Percentiles rank a stretch among this genome's conserved stretches.
Evolutionary conservation across 2,329 filamentous ascomycete species (phyloP).

Genomic region (Proliferodiscus dingleyae): DNA sequence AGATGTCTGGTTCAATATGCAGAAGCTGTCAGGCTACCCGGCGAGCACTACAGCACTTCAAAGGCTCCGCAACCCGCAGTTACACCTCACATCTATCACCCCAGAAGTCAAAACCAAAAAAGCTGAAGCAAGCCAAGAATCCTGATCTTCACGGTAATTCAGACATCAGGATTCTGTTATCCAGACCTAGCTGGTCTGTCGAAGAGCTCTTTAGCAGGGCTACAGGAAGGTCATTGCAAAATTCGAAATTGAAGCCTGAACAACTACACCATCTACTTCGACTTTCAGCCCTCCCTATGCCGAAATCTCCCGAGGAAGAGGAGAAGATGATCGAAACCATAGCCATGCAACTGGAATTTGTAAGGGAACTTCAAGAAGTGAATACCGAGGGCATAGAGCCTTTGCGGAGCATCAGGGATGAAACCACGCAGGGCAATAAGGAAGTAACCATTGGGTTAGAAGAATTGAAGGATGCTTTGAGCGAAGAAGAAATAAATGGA

Average conservation of each 20-base stretch:
- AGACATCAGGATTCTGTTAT: slow-evolving; percentile 46
- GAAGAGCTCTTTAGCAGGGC: slow-evolving; percentile 34
- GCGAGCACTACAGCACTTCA: slow-evolving; percentile 1
- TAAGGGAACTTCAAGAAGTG: slow-evolving; percentile 77
- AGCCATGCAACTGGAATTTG: slow-evolving; percentile 80
- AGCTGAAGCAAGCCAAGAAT: too few relatives aligned
- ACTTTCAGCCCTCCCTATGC: slow-evolving; percentile 79
- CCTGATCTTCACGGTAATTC: neutral
- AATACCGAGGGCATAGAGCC: slow-evolving; percentile 70
- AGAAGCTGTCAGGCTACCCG: slow-evolving; percentile 15
- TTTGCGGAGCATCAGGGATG: slow-evolving; percentile 75
- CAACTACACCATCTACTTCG: slow-evolving; percentile 81
- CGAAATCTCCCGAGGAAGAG: slow-evolving; percentile 59
- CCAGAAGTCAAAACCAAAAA: too few relatives aligned
- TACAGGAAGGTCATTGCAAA: slow-evolving; percentile 38
- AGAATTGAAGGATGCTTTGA: slow-evolving; percentile 44
- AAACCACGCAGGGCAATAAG: slow-evolving; percentile 52
- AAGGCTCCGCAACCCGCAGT: slow-evolving; percentile 1
- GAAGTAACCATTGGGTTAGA: slow-evolving; percentile 57
- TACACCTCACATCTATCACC: slow-evolving; percentile 6
- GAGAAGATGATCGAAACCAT: slow-evolving; percentile 67
- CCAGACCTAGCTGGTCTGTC: slow-evolving; percentile 78
- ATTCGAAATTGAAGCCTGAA: slow-evolving; percentile 33
- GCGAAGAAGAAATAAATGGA: slow-evolving; percentile 57
- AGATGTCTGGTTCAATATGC: slow-evolving; percentile 18